Conservation (phyloP, 1,139 yeast genomes). For the Lodderomyces theae region DNA sequence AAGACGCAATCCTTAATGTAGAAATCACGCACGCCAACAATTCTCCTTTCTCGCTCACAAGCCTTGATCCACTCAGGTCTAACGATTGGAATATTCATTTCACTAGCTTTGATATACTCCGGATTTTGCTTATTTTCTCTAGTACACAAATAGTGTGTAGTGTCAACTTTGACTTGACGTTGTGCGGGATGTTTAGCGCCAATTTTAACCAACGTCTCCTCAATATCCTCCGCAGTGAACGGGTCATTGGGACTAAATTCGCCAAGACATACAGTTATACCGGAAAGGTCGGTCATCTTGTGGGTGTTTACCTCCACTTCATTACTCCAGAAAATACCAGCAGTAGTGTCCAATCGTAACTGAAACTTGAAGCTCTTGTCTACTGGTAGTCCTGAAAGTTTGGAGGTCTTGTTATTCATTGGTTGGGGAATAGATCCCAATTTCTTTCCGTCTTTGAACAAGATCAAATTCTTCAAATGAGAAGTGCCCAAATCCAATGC, state of each 20-base stretch:
- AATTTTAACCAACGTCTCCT: slow-evolving; percentile 59
- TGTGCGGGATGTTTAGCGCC: slow-evolving; percentile 78
- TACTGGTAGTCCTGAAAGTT: slow-evolving; percentile 86
- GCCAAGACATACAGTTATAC: slow-evolving; percentile 90
- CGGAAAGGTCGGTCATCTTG: slow-evolving; percentile 93
- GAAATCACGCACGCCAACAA: slow-evolving; percentile 89
- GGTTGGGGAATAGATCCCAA: slow-evolving; percentile 88
- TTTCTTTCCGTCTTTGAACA: slow-evolving; percentile 77
- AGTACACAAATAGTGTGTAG: slow-evolving; percentile 91
- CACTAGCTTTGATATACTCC: slow-evolving; percentile 76
- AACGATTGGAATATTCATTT: slow-evolving; percentile 87
- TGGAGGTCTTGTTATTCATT: slow-evolving; percentile 72
- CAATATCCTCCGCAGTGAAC: slow-evolving; percentile 60
- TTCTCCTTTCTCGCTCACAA: slow-evolving; percentile 83
- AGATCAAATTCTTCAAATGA: slow-evolving; percentile 67
- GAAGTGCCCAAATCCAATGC: slow-evolving; percentile 81
- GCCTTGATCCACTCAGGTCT: slow-evolving; percentile 98
- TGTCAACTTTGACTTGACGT: slow-evolving; percentile 72
- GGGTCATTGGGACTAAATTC: slow-evolving; percentile 63
- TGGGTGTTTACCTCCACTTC: slow-evolving; percentile 74
- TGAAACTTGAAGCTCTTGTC: slow-evolving; percentile 82
- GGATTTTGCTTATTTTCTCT: slow-evolving; percentile 53
- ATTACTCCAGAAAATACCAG: slow-evolving; percentile 78
- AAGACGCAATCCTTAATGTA: slow-evolving; percentile 55
- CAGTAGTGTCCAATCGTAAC: slow-evolving; percentile 79